phyloP scores from a whole-genome alignment of 106 monocot genomes.

The Acorus gramineus region DNA sequence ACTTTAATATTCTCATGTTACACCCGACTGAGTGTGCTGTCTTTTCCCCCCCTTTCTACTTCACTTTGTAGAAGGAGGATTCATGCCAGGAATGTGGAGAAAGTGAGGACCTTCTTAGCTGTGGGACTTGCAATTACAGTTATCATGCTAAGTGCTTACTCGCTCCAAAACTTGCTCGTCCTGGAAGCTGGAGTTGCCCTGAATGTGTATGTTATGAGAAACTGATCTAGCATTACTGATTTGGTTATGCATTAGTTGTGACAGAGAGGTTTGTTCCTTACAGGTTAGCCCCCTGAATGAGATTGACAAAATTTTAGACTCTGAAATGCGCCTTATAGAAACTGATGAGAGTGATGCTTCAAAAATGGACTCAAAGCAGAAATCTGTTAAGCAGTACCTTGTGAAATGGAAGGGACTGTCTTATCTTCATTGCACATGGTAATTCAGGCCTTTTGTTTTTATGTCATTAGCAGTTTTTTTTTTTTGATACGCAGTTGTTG shows the following conservation, averaged over 20 bases:
- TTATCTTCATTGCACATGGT: slow-evolving; percentile 88
- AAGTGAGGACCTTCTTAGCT: slow-evolving; percentile 47
- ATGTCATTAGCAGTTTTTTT: background rate
- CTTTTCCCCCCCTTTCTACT: background rate
- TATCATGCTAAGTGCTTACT: slow-evolving; percentile 76
- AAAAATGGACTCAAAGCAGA: slow-evolving; percentile 36
- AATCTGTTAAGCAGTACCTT: slow-evolving; percentile 56
- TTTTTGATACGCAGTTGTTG: background rate
- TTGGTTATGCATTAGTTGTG: too few relatives aligned
- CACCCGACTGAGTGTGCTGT: background rate
- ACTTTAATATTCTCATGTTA: too few relatives aligned
- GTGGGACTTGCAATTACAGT: slow-evolving; percentile 76
- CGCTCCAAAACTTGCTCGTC: slow-evolving; percentile 39
- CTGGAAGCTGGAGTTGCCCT: slow-evolving; percentile 77
- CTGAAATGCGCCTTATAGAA: slow-evolving; percentile 38
- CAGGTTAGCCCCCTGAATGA: slow-evolving; percentile 77
- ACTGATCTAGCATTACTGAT: background rate
- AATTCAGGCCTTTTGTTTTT: slow-evolving; percentile 1
- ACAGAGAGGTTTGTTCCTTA: slow-evolving; percentile 1
- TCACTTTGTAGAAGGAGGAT: slow-evolving; percentile 56
- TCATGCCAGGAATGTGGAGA: slow-evolving; percentile 77
- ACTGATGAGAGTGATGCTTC: slow-evolving; percentile 26
- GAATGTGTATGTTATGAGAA: slow-evolving; percentile 67
- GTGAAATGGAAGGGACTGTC: slow-evolving; percentile 98
- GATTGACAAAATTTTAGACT: slow-evolving; percentile 85